Evolutionary conservation across 2,329 filamentous ascomycete genomes (phyloP).

Genomic region (Trichophyton mentagrophytes): DNA sequence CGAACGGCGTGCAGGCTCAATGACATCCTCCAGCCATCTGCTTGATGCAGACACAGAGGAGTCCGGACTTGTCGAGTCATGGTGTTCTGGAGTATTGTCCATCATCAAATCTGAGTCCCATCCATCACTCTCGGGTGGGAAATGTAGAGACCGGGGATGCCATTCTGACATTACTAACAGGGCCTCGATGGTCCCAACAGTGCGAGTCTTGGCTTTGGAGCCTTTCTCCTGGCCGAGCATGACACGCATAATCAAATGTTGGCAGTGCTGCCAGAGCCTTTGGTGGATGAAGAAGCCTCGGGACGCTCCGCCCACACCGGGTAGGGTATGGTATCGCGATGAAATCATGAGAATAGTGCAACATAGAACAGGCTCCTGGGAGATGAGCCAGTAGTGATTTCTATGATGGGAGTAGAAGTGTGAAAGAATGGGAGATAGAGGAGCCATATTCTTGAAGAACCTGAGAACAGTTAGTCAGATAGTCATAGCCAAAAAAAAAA

Average conservation of each 20-base stretch:
- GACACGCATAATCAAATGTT: conserved; percentile 41
- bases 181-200: conserved; percentile 42
- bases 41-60: conserved; percentile 21
- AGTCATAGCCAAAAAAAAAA: not conserved
- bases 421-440: conserved; percentile 39
- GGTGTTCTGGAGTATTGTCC: conserved; percentile 12
- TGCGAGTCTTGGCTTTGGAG: conserved; percentile 38
- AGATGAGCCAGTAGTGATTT: conserved; percentile 38
- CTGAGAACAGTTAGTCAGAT: conserved; percentile 14
- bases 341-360: conserved; percentile 44
- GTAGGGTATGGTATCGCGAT: conserved; percentile 38
- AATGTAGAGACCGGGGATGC: conserved; percentile 43
- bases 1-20: conserved; percentile 41
- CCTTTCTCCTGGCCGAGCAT: conserved; percentile 43
- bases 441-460: conserved; percentile 41
- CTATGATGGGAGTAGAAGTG: conserved; percentile 39
- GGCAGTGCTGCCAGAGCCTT: conserved; percentile 42
- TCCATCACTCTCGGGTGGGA: conserved; percentile 41
- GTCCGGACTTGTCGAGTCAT: conserved; percentile 17
- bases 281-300: conserved; percentile 43
- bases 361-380: conserved; percentile 41
- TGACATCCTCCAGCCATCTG: conserved; percentile 42
- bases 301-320: conserved; percentile 33
- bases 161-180: conserved; percentile 43
- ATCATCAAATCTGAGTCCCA: conserved; percentile 43